Evolutionary conservation across 345 rosid species (phyloP).

Genomic region (Lenwebbia sp.): DNA sequence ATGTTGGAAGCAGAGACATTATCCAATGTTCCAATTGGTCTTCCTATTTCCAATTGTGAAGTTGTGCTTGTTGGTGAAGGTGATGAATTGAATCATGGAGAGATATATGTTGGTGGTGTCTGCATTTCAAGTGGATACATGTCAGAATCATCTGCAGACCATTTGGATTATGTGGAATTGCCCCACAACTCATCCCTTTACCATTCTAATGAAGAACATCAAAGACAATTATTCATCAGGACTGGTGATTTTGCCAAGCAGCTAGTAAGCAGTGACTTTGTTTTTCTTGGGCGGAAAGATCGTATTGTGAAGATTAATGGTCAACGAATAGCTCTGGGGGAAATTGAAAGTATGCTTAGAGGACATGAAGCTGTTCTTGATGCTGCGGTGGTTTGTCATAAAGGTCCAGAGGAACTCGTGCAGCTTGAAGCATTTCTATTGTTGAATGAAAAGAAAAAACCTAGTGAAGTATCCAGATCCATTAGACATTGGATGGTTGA

Average conservation of each 20-base stretch:
- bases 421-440: constrained; percentile 49
- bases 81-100: constrained; percentile 38
- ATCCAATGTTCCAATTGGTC: constrained; percentile 82
- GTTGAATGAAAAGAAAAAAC: constrained; percentile 26
- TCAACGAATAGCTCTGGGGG: constrained; percentile 73
- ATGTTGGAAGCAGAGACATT: constrained; percentile 52
- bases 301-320: constrained; percentile 74
- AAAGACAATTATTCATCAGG: constrained; percentile 40
- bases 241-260: constrained; percentile 83
- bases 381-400: constrained; percentile 48
- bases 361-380: constrained; percentile 44
- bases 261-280: constrained; percentile 64
- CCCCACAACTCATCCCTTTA: constrained; percentile 26
- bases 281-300: constrained; percentile 79
- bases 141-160: constrained; percentile 16
- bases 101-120: constrained; percentile 65
- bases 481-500: constrained; percentile 51
- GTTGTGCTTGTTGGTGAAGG: constrained; percentile 43
- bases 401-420: constrained; percentile 26
- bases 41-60: constrained; percentile 66
- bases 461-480: constrained; percentile 22
- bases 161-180: constrained; percentile 32
- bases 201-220: constrained; percentile 28
- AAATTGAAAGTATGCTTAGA: constrained; percentile 59
- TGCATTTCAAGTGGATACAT: constrained; percentile 60